Evolutionary conservation across 345 rosid species (phyloP).

Genomic region (Cardiospermum halicacabum): DNA sequence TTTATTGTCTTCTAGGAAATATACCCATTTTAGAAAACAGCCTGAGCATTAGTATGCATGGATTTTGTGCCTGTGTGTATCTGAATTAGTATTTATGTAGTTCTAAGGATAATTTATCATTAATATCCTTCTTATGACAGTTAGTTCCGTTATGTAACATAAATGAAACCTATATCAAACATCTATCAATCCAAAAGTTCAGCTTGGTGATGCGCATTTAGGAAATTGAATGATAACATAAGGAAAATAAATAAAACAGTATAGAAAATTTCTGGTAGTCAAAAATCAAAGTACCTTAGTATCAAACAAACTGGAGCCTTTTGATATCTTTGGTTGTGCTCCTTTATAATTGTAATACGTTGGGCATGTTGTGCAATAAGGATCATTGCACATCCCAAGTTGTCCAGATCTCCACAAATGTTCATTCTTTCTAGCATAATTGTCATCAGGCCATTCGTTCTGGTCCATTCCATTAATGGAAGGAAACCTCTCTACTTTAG

Average conservation of each 20-base stretch:
- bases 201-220: conserved; percentile 3
- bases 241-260: not conserved
- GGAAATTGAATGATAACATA: not conserved
- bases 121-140: not conserved
- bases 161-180: not conserved
- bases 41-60: not conserved
- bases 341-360: conserved; percentile 45
- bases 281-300: conserved; percentile 34
- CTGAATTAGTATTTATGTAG: not conserved
- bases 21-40: not conserved
- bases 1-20: not conserved
- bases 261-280: not conserved
- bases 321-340: conserved; percentile 30
- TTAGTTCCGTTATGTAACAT: not conserved
- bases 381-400: conserved; percentile 82
- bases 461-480: conserved; percentile 35
- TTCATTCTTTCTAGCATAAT: conserved; percentile 46
- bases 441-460: conserved; percentile 32
- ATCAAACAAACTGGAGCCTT: conserved; percentile 48
- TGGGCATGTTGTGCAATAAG: conserved; percentile 92
- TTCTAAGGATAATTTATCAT: not conserved
- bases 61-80: not conserved
- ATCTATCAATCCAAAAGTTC: conserved; percentile 1
- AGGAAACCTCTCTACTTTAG: conserved; percentile 36
- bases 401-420: conserved; percentile 81